Evolutionary conservation across 768 basidiomycete species (phyloP).

Genomic region (Russula sp.): DNA sequence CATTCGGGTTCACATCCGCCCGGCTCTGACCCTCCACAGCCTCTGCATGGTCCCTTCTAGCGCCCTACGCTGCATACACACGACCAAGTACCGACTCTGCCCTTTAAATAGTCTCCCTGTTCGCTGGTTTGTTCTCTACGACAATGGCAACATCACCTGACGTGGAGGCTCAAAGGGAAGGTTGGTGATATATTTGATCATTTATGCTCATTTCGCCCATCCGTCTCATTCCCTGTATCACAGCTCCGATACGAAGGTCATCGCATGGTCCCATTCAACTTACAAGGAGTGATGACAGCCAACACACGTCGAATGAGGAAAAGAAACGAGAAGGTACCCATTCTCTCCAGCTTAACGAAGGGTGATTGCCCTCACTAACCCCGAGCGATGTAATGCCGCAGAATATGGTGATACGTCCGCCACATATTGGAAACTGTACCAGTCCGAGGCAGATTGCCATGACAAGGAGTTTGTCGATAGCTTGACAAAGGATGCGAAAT

Average conservation of each 20-base stretch:
- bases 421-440: slow-evolving; percentile 20
- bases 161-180: neutral
- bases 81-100: no score
- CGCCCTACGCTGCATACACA: no score
- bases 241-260: neutral
- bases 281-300: neutral
- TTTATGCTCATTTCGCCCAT: neutral
- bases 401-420: slow-evolving; percentile 16
- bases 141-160: no score
- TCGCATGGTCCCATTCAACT: neutral
- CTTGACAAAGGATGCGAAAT: slow-evolving; percentile 17
- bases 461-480: slow-evolving; percentile 18
- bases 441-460: slow-evolving; percentile 8
- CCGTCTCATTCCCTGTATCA: neutral
- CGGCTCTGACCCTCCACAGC: no score
- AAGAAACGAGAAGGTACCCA: neutral
- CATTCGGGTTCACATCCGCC: no score
- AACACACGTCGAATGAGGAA: neutral
- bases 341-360: neutral
- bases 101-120: no score
- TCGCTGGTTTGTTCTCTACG: no score
- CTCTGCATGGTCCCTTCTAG: no score
- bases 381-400: neutral
- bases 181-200: neutral
- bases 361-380: neutral